These are phyloP conservation scores for Neophaeococcomyces mojaviensis DNA, from an alignment of 2,329 filamentous ascomycete species.

Conservation along the genomic window DNA sequence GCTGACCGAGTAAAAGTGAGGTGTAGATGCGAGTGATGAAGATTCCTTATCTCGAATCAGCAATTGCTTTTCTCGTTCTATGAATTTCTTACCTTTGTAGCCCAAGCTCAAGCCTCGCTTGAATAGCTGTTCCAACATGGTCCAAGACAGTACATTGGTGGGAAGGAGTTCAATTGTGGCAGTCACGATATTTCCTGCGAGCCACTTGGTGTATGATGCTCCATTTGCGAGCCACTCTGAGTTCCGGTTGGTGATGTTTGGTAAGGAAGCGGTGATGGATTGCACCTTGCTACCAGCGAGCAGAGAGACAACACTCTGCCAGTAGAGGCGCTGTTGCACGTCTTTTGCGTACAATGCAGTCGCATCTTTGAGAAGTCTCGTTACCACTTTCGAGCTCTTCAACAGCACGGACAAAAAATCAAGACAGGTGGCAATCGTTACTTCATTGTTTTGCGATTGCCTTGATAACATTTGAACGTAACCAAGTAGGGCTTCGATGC, in stretches of 20 bases:
- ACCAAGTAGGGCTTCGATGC: slow-evolving; percentile 68
- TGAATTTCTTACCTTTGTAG: slow-evolving; percentile 52
- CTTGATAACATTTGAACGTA: slow-evolving; percentile 56
- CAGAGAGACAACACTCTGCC: slow-evolving; percentile 56
- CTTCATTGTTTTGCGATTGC: slow-evolving; percentile 22
- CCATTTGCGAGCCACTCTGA: slow-evolving; percentile 58
- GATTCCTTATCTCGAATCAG: slow-evolving; percentile 28
- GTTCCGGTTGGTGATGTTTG: slow-evolving; percentile 25
- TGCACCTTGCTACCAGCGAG: slow-evolving; percentile 55
- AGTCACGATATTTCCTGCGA: slow-evolving; percentile 55
- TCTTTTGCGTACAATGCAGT: slow-evolving; percentile 31
- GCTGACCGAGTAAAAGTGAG: slow-evolving; percentile 29
- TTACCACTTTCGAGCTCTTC: slow-evolving; percentile 10
- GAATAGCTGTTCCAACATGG: slow-evolving; percentile 38
- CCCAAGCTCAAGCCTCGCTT: slow-evolving; percentile 62
- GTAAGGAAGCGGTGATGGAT: slow-evolving; percentile 41
- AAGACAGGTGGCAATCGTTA: slow-evolving; percentile 27
- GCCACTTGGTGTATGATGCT: slow-evolving; percentile 60
- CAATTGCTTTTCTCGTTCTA: slow-evolving; percentile 11
- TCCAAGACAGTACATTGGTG: slow-evolving; percentile 22
- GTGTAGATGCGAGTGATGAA: slow-evolving; percentile 34
- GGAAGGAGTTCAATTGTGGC: slow-evolving; percentile 38
- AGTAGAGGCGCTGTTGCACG: slow-evolving; percentile 38
- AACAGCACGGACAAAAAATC: slow-evolving; percentile 31
- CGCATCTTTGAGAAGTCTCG: slow-evolving; percentile 29